These are phyloP conservation scores for Blastobotrys proliferans DNA, from an alignment of 1,139 yeast species.

Conservation along the genomic window DNA sequence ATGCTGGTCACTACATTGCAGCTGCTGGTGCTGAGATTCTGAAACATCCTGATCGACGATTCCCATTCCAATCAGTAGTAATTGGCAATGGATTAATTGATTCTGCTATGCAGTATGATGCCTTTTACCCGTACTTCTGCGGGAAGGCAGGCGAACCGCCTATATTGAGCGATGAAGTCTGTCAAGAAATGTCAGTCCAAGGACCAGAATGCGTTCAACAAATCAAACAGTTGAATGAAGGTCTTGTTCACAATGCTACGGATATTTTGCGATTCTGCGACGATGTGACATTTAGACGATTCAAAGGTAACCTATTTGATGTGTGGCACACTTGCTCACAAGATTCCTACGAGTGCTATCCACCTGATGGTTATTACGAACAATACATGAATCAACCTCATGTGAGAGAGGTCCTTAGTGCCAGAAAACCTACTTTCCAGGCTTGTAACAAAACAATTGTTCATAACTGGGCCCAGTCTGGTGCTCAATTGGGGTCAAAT, in stretches of 20 bases:
- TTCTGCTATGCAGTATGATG: constrained; percentile 55
- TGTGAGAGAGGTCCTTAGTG: constrained; percentile 79
- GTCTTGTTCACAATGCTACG: constrained; percentile 19
- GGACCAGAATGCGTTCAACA: constrained; percentile 27
- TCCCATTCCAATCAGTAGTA: constrained; percentile 57
- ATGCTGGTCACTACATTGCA: constrained; percentile 75
- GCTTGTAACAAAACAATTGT: constrained; percentile 57
- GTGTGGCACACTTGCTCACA: constrained; percentile 18
- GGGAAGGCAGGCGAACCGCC: constrained; percentile 65
- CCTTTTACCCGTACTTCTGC: constrained; percentile 72
- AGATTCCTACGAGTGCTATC: constrained; percentile 51
- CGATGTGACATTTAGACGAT: constrained; percentile 15
- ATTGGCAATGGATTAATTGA: constrained; percentile 76
- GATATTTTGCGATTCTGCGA: constrained; percentile 18
- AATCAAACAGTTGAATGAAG: constrained; percentile 13
- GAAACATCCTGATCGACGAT: constrained; percentile 44
- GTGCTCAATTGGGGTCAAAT: constrained; percentile 45
- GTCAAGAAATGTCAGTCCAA: constrained; percentile 48
- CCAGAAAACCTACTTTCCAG: constrained; percentile 75
- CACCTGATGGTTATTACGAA: constrained; percentile 61
- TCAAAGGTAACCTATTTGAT: constrained; percentile 20
- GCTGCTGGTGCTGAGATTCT: constrained; percentile 62
- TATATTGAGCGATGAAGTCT: constrained; percentile 51
- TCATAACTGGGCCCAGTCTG: constrained; percentile 49
- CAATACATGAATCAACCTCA: constrained; percentile 61